phyloP scores from a whole-genome alignment of 306 rosid species.

The Mucuna pruriens region DNA sequence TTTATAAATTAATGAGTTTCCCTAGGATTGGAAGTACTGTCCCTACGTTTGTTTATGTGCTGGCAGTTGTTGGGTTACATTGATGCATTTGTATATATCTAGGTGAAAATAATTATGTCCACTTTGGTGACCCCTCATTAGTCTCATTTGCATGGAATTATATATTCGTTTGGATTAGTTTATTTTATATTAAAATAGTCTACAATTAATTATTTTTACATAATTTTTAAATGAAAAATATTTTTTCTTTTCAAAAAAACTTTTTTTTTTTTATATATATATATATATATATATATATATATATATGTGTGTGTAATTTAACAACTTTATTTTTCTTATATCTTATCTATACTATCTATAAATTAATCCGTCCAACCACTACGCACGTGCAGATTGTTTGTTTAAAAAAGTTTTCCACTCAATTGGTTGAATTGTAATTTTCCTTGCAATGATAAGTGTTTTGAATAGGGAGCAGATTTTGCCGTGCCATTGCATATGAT shows the following conservation, averaged over 20 bases:
- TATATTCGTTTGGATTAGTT: neutral
- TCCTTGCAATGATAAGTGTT: neutral
- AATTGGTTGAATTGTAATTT: conserved; percentile 7
- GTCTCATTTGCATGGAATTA: neutral
- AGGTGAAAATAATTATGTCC: neutral
- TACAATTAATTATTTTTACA: too few relatives aligned
- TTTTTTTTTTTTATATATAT: too few relatives aligned
- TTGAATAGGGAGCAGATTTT: neutral
- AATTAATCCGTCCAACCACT: neutral
- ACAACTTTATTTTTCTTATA: neutral
- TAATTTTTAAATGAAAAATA: neutral
- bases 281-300: neutral
- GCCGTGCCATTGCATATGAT: neutral
- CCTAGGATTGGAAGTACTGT: conserved; percentile 33
- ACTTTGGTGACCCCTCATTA: neutral
- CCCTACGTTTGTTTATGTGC: conserved; percentile 39
- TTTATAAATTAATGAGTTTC: conserved; percentile 30
- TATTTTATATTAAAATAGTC: neutral
- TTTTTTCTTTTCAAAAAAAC: neutral
- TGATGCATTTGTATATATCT: neutral
- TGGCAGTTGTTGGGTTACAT: conserved; percentile 15
- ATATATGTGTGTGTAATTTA: neutral
- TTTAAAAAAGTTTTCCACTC: neutral
- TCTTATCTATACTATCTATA: neutral
- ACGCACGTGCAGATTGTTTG: neutral